Evolutionary conservation across 176 grass and related monocot species (phyloP).

Genomic region (Hyparrhenia diplandra): DNA sequence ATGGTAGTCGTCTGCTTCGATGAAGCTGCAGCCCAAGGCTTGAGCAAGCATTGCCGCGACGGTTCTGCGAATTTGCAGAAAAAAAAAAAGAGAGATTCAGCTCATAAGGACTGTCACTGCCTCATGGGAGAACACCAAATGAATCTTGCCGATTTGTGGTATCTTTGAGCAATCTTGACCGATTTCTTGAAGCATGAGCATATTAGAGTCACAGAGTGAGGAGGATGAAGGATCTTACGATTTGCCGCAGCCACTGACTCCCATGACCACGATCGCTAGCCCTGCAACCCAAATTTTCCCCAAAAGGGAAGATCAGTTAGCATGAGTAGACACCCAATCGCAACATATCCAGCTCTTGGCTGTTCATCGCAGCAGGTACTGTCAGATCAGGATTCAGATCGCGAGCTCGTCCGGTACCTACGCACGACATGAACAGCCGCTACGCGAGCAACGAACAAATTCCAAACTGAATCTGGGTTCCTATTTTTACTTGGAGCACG

Average conservation of each 20-base stretch:
- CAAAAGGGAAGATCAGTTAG: background rate
- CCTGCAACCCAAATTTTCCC: constrained; percentile 37
- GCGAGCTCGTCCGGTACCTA: background rate
- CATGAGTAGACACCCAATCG: background rate
- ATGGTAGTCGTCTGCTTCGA: constrained; percentile 91
- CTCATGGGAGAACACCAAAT: background rate
- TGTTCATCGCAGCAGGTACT: background rate
- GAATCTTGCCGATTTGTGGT: background rate
- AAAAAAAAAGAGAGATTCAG: background rate
- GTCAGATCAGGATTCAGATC: background rate
- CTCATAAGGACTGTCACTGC: background rate
- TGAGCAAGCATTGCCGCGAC: constrained; percentile 66
- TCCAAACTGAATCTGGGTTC: background rate
- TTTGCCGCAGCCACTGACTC: constrained; percentile 91
- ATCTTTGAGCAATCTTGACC: background rate
- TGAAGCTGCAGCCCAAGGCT: constrained; percentile 56
- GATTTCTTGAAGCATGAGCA: background rate
- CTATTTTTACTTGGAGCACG: background rate
- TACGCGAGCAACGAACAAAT: background rate
- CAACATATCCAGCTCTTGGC: background rate
- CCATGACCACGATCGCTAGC: constrained; percentile 74
- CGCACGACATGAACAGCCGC: background rate
- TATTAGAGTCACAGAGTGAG: background rate
- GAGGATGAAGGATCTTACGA: constrained; percentile 44
- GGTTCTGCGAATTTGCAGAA: constrained; percentile 30